Conservation (phyloP, 441 rosid species). For the Pelargonium fulgidum region DNA sequence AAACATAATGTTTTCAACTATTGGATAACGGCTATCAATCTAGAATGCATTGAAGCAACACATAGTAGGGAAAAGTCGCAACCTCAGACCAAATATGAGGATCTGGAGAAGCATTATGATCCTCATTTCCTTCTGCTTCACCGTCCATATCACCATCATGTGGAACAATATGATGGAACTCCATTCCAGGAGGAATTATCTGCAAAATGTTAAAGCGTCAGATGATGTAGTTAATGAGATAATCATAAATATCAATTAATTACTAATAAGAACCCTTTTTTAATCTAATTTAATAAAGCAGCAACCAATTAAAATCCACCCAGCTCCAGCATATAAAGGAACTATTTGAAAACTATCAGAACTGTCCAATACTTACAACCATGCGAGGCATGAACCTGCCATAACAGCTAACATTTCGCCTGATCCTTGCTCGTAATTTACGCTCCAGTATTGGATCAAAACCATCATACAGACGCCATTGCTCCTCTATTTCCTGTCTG, state of each 20-base stretch:
- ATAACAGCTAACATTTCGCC: slow-evolving; percentile 74
- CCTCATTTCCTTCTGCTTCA: slow-evolving; percentile 66
- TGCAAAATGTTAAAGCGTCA: slow-evolving; percentile 22
- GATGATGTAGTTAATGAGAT: background rate
- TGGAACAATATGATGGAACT: slow-evolving; percentile 77
- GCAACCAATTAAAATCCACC: background rate
- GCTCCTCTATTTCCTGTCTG: slow-evolving; percentile 78
- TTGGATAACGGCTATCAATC: slow-evolving; percentile 7
- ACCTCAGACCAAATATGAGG: slow-evolving; percentile 91
- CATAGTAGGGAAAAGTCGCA: slow-evolving; percentile 14
- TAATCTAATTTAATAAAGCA: background rate
- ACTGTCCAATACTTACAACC: slow-evolving; percentile 51
- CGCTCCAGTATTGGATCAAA: slow-evolving; percentile 80
- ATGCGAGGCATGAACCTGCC: slow-evolving; percentile 85
- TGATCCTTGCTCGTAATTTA: slow-evolving; percentile 73
- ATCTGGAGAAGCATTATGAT: slow-evolving; percentile 61
- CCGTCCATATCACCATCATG: slow-evolving; percentile 79
- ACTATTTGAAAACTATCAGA: background rate
- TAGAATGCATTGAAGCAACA: slow-evolving; percentile 5
- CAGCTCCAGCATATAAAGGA: background rate
- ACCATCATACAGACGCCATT: slow-evolving; percentile 85
- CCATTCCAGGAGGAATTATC: slow-evolving; percentile 96
- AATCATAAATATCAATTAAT: background rate
- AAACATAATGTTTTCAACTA: background rate
- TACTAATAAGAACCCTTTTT: background rate